A percentile compares a stretch with the other conserved stretches of the same genome.
Evolutionary conservation across 1,284 basidiomycete genomes (phyloP).

Genomic region (Marasmius tenuissimus): DNA sequence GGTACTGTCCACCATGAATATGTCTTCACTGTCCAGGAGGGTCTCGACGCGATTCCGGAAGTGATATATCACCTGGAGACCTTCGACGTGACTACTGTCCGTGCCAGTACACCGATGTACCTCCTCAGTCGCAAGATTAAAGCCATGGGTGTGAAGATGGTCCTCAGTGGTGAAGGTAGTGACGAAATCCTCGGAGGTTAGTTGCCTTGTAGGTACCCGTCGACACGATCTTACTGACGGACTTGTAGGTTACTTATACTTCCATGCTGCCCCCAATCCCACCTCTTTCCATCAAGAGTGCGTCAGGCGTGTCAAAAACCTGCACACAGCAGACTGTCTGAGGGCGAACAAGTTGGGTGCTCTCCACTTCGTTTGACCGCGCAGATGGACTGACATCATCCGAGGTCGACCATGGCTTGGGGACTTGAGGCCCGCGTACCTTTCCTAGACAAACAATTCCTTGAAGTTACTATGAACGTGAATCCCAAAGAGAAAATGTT

Average conservation of each 20-base stretch:
- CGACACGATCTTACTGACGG: neutral
- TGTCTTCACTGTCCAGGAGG: conserved; percentile 98
- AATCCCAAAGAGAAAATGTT: conserved; percentile 92
- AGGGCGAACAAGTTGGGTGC: conserved; percentile 92
- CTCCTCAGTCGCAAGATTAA: conserved; percentile 98
- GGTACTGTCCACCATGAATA: conserved; percentile 98
- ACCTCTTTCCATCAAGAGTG: conserved; percentile 95
- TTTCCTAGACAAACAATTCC: conserved; percentile 97
- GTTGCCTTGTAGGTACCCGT: conserved; percentile 12
- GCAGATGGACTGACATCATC: conserved; percentile 6
- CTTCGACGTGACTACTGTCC: conserved; percentile 98
- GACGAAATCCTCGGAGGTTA: conserved; percentile 96
- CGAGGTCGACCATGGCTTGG: conserved; percentile 98
- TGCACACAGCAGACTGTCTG: conserved; percentile 97
- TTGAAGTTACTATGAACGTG: conserved; percentile 92
- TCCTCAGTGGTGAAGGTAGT: conserved; percentile 95
- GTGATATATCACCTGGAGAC: conserved; percentile 99
- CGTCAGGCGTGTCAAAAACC: conserved; percentile 94
- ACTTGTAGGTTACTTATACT: conserved; percentile 90
- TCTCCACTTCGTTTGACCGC: conserved; percentile 5
- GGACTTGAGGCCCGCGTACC: conserved; percentile 98
- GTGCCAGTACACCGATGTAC: conserved; percentile 98
- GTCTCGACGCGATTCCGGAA: conserved; percentile 95
- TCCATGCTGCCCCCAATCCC: conserved; percentile 95
- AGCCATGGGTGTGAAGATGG: conserved; percentile 99